Base-by-base conservation (phyloP, 2,329 filamentous ascomycete genomes). In the Aspergillus sp. region DNA sequence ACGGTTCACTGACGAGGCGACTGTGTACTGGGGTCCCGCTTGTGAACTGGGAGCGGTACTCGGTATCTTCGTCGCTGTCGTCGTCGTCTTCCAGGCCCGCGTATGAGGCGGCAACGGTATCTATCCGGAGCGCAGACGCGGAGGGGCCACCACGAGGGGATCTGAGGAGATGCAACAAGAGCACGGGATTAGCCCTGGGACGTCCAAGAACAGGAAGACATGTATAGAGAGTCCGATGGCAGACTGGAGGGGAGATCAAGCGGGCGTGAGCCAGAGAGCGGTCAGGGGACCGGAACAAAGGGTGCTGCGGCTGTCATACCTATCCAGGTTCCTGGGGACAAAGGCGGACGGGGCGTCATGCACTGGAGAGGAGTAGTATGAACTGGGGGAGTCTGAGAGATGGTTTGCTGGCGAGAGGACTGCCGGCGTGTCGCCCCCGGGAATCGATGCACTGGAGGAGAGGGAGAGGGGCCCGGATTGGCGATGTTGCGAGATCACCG, bases 1-100 rank as follows among this genome's bases (percentile, higher is more conserved):
- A 67, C 20, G 73, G 72, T 62, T 76, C 72, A 62, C 71, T 76
- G 55, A 70, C 66, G 53, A 75, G 68, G 64, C 73, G 72, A 53
- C 61, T 69, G 57, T 74, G 71, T 45, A 72, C 54, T 13, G 65
- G 65, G 41, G 62, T 69, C 58, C 62, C 70, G 73, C 71, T 67
- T 67, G 66, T 62, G 55, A 70, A 66, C 49, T 67, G 63, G 44
- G 64, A 53, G 48, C 57, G 45, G 46, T 57, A 56, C 16, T 38
- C 60, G 48, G 61, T 48, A 56, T 60, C 58, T 43, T 63, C 58
- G 51, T 62, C 58, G 60, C 64, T 61, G 46, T 62, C 57, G 57
- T 65, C 59, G 57, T 65, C 61, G 52, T 61, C 60, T 47, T 62
- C 60, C 45, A 54, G 50, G 50, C 60, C 59, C 30, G 61, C 54